A percentile compares a stretch with the other conserved stretches of the same genome.
These are phyloP conservation scores for Trypanosoma caninum DNA, from an alignment of 208 protist species.

Conservation along the genomic window DNA sequence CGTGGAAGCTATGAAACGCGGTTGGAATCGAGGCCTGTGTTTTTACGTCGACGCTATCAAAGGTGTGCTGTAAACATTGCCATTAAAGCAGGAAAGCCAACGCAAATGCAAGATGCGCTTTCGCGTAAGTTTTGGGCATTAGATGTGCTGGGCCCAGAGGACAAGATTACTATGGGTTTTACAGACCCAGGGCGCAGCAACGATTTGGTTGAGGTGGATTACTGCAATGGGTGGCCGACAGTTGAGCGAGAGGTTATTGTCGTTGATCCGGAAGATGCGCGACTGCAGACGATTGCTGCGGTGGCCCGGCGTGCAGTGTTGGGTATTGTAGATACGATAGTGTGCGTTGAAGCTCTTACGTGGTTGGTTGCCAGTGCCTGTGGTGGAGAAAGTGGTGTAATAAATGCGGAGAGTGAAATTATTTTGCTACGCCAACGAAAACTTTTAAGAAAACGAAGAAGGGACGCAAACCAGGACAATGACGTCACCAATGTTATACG, in stretches of 20 bases:
- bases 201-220: not conserved
- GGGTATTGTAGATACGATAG: conserved; percentile 13
- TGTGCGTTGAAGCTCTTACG: conserved; percentile 1
- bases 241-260: conserved; percentile 22
- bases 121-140: conserved; percentile 17
- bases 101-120: not conserved
- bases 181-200: conserved; percentile 23
- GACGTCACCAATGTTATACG: conserved; percentile 10
- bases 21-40: conserved; percentile 4
- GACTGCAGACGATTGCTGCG: conserved; percentile 5
- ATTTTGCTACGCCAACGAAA: not conserved
- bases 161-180: conserved; percentile 9
- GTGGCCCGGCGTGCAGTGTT: not conserved
- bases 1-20: not conserved
- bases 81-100: not conserved
- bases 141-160: conserved; percentile 11
- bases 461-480: not conserved
- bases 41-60: conserved; percentile 1
- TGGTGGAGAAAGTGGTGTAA: not conserved
- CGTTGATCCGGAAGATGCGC: conserved; percentile 5
- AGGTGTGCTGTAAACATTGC: not conserved
- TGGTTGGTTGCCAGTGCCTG: conserved; percentile 19
- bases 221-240: conserved; percentile 1
- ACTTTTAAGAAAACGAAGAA: conserved; percentile 2
- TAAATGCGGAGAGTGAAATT: conserved; percentile 9